These are phyloP conservation scores for Citrus glauca DNA, from an alignment of 345 rosid genomes.

Conservation along the genomic window DNA sequence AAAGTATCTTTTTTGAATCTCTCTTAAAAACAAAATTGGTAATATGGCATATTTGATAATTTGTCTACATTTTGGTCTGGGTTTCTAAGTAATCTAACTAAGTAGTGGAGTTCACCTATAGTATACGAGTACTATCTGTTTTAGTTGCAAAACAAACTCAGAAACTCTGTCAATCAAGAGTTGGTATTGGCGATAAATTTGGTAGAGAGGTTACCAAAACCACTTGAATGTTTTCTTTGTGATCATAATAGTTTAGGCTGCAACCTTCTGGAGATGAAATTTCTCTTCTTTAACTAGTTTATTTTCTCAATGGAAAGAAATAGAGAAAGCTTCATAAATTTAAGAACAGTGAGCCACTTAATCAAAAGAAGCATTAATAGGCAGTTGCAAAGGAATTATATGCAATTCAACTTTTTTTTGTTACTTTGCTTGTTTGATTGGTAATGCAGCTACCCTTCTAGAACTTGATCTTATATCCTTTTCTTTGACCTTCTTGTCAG, in stretches of 20 bases:
- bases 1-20: not conserved
- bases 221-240: not conserved
- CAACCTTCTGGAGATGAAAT: not conserved
- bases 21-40: not conserved
- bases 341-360: too few species aligned
- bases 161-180: not conserved
- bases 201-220: not conserved
- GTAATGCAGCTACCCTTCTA: not conserved
- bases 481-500: constrained; percentile 25
- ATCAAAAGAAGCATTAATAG: too few species aligned
- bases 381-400: not conserved
- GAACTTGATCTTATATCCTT: not conserved
- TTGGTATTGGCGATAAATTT: not conserved
- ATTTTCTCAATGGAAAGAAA: not conserved
- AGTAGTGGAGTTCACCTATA: not conserved
- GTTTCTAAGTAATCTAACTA: not conserved
- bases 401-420: not conserved
- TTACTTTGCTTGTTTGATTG: not conserved
- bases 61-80: not conserved
- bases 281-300: not conserved
- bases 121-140: not conserved
- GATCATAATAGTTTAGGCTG: not conserved
- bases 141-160: not conserved
- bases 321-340: too few species aligned
- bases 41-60: not conserved